Percentiles rank a stretch among this genome's conserved stretches.
Conservation (phyloP, 331 rosid genomes). For the Acacia concinna region DNA sequence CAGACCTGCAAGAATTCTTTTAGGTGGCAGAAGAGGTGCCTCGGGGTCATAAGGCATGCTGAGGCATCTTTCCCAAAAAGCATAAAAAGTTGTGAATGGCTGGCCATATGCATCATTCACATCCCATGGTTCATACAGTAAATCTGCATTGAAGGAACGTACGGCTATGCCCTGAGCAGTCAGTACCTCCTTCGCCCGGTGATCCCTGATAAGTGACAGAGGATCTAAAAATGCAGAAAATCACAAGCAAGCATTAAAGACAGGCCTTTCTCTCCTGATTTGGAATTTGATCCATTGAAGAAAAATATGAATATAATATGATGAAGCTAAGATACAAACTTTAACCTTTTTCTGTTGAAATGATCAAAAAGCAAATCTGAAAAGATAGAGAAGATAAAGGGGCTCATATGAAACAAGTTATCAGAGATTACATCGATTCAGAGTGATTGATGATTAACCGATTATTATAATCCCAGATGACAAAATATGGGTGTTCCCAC, state of each 20-base stretch:
- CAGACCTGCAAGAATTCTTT: constrained; percentile 76
- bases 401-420: background rate
- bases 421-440: constrained; percentile 7
- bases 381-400: constrained; percentile 24
- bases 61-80: constrained; percentile 88
- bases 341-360: background rate
- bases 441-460: background rate
- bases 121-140: constrained; percentile 94
- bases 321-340: constrained; percentile 1
- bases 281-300: background rate
- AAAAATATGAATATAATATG: background rate
- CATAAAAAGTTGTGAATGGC: constrained; percentile 76
- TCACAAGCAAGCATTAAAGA: constrained; percentile 2
- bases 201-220: constrained; percentile 83
- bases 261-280: constrained; percentile 20
- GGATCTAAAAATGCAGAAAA: constrained; percentile 63
- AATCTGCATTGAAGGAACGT: constrained; percentile 85
- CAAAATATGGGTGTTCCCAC: constrained; percentile 17
- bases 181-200: constrained; percentile 72
- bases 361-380: constrained; percentile 7
- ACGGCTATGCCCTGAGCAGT: constrained; percentile 71
- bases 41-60: constrained; percentile 95
- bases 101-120: constrained; percentile 71
- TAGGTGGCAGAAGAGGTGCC: constrained; percentile 91
- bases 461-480: background rate